phyloP scores from a whole-genome alignment of 495 filamentous ascomycete species.

The Darksidea phi region DNA sequence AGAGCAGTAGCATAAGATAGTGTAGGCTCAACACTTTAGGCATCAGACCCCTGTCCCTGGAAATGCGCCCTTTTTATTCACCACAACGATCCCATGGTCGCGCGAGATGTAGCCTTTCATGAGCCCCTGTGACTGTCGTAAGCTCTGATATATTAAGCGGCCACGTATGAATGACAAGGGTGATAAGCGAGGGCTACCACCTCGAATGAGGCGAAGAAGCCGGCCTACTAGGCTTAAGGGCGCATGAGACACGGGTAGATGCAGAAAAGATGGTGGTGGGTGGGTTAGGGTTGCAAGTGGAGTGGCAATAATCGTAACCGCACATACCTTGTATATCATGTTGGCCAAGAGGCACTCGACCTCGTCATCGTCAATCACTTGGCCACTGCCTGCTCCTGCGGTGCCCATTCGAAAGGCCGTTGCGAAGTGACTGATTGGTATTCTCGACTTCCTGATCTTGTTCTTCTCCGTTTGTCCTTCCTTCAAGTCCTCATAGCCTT shows the following conservation, averaged over 20 bases:
- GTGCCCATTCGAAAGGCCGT: slow-evolving; percentile 56
- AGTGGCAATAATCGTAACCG: slow-evolving; percentile 5
- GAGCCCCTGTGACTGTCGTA: slow-evolving; percentile 58
- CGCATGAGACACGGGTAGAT: slow-evolving; percentile 11
- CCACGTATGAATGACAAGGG: slow-evolving; percentile 15
- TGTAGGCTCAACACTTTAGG: slow-evolving; percentile 11
- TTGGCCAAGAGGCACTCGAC: slow-evolving; percentile 94
- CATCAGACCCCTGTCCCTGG: slow-evolving; percentile 84
- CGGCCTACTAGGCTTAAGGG: slow-evolving; percentile 2
- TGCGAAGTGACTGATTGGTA: slow-evolving; percentile 78
- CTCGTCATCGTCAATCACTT: slow-evolving; percentile 79
- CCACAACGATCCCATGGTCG: slow-evolving; percentile 80
- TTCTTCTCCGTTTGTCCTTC: slow-evolving; percentile 54
- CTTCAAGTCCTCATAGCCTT: slow-evolving; percentile 72
- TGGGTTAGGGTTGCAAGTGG: slow-evolving; percentile 34
- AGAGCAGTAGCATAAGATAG: background rate
- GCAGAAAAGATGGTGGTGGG: slow-evolving; percentile 14
- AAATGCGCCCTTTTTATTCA: slow-evolving; percentile 89
- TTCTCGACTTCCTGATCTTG: slow-evolving; percentile 65
- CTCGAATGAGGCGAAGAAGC: slow-evolving; percentile 11
- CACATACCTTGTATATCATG: slow-evolving; percentile 88
- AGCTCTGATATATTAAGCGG: slow-evolving; percentile 24
- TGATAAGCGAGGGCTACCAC: slow-evolving; percentile 7
- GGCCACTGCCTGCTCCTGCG: slow-evolving; percentile 49
- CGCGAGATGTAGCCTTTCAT: slow-evolving; percentile 98